Conservation (phyloP, 1,284 basidiomycete genomes). For the Volvariella surrecta region DNA sequence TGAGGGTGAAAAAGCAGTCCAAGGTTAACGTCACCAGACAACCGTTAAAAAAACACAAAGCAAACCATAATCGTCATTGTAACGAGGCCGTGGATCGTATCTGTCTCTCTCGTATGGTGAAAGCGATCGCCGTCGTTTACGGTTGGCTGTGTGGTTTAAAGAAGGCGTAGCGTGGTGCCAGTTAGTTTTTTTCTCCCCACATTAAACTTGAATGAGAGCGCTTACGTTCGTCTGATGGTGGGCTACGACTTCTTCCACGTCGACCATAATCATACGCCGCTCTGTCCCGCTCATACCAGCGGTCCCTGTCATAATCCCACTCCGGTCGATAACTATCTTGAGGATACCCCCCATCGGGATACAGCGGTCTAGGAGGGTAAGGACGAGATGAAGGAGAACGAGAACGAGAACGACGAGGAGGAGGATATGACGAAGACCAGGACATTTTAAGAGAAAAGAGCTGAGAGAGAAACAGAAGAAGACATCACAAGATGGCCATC, state of each 20-base stretch:
- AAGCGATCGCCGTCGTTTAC: constrained; percentile 77
- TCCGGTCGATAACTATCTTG: constrained; percentile 50
- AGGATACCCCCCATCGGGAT: constrained; percentile 45
- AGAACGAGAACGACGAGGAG: constrained; percentile 69
- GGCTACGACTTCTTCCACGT: constrained; percentile 68
- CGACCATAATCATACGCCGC: constrained; percentile 52
- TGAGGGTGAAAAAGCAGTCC: constrained; percentile 19
- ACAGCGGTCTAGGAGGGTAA: constrained; percentile 44
- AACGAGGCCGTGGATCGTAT: constrained; percentile 74
- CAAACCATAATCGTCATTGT: constrained; percentile 73
- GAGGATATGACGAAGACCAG: constrained; percentile 63
- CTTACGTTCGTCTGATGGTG: constrained; percentile 57
- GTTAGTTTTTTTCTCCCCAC: constrained; percentile 1
- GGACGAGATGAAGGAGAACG: constrained; percentile 55
- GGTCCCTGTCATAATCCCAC: constrained; percentile 71
- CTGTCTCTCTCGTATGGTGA: constrained; percentile 82
- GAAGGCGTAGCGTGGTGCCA: constrained; percentile 9
- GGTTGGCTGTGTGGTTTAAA: constrained; percentile 31
- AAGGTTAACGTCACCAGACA: not conserved
- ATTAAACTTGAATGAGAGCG: constrained; percentile 10
- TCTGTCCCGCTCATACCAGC: constrained; percentile 62
- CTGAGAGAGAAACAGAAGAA: constrained; percentile 58
- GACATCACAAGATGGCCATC: constrained; percentile 52
- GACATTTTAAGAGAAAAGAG: constrained; percentile 51
- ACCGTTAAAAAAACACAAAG: constrained; percentile 9